Conservation (phyloP, 2,329 filamentous ascomycete species). For the Hypoxylon sp. region DNA sequence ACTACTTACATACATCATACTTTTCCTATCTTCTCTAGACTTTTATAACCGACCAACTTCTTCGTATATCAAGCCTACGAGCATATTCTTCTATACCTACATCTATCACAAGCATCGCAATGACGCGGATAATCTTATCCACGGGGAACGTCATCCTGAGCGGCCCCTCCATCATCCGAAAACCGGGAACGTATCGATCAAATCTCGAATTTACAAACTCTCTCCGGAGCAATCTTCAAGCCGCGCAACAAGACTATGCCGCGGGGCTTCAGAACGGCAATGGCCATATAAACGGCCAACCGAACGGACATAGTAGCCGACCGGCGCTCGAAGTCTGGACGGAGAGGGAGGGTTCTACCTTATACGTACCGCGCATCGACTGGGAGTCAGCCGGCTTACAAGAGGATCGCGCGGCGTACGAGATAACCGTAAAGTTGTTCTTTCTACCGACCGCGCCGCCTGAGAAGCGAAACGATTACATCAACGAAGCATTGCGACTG, state of each 20-base stretch:
- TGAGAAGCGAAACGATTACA: slow-evolving; percentile 75
- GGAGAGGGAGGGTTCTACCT: slow-evolving; percentile 66
- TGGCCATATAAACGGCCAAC: slow-evolving; percentile 47
- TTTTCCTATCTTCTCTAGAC: slow-evolving; percentile 17
- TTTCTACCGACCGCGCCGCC: slow-evolving; percentile 80
- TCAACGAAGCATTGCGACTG: slow-evolving; percentile 80
- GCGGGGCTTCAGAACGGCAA: slow-evolving; percentile 45
- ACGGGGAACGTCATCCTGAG: slow-evolving; percentile 82
- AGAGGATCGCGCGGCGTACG: slow-evolving; percentile 87
- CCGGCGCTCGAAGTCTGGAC: slow-evolving; percentile 73
- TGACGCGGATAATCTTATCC: slow-evolving; percentile 50
- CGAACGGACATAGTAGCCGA: slow-evolving; percentile 50
- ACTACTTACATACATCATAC: slow-evolving; percentile 59
- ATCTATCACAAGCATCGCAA: slow-evolving; percentile 29
- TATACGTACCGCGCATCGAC: slow-evolving; percentile 84
- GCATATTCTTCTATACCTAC: not conserved
- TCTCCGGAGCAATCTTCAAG: slow-evolving; percentile 83
- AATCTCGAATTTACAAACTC: slow-evolving; percentile 94
- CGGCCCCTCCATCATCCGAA: slow-evolving; percentile 85
- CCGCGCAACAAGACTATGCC: slow-evolving; percentile 74
- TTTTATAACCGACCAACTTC: slow-evolving; percentile 5
- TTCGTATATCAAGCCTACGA: slow-evolving; percentile 17
- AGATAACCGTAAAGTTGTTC: slow-evolving; percentile 96
- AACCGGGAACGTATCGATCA: slow-evolving; percentile 81
- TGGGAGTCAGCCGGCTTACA: slow-evolving; percentile 77